These are phyloP conservation scores for Chloris gayana DNA, from an alignment of 176 grass and related monocot species.

Conservation along the genomic window DNA sequence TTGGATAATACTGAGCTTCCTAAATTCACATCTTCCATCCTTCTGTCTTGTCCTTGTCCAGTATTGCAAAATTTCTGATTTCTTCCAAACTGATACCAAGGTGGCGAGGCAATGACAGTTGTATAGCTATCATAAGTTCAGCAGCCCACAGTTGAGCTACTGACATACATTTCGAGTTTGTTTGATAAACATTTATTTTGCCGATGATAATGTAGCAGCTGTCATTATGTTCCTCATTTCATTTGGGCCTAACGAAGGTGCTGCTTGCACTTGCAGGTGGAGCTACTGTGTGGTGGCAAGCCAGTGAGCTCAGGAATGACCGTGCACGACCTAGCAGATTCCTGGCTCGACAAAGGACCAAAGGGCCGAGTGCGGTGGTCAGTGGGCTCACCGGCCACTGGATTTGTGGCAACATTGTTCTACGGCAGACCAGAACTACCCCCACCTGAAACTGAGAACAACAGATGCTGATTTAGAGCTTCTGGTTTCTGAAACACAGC, in stretches of 20 bases:
- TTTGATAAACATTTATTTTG: neutral
- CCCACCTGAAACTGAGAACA: constrained; percentile 22
- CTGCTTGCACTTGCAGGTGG: constrained; percentile 43
- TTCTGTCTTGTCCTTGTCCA: neutral
- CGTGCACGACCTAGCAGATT: constrained; percentile 43
- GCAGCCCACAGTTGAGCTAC: neutral
- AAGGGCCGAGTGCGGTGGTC: constrained; percentile 41
- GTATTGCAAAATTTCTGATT: neutral
- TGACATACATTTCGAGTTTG: neutral
- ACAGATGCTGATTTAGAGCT: neutral
- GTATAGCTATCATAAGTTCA: neutral
- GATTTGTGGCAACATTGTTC: constrained; percentile 38
- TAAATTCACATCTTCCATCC: neutral
- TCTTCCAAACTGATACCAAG: constrained; percentile 8
- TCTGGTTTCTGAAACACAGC: neutral
- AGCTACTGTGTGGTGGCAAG: constrained; percentile 41
- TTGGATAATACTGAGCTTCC: neutral
- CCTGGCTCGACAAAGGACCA: constrained; percentile 40
- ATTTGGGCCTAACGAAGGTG: neutral
- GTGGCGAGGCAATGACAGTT: neutral
- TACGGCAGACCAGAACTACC: constrained; percentile 40
- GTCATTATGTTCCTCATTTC: constrained; percentile 6
- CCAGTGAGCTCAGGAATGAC: constrained; percentile 34
- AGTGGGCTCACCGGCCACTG: constrained; percentile 38
- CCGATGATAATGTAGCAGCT: neutral